phyloP scores from a whole-genome alignment of 495 filamentous ascomycete genomes.

The Annulohypoxylon stygium region DNA sequence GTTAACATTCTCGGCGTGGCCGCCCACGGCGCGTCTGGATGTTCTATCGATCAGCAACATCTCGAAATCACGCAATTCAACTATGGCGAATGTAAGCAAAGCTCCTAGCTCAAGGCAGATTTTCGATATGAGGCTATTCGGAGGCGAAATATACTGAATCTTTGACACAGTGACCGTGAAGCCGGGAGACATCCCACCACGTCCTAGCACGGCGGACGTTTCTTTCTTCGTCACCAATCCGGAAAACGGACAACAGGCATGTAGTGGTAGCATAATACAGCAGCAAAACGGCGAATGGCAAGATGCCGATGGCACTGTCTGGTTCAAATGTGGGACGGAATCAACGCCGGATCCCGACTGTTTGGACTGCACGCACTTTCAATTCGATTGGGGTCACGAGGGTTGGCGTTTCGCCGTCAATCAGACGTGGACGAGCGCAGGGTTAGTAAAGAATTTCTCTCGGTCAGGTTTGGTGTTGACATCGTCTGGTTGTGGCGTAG shows the following conservation, averaged over 20 bases:
- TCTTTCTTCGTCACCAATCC: slow-evolving; percentile 22
- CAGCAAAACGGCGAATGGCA: slow-evolving; percentile 24
- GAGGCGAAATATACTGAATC: neutral
- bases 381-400: slow-evolving; percentile 34
- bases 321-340: slow-evolving; percentile 31
- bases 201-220: slow-evolving; percentile 16
- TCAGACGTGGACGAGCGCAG: slow-evolving; percentile 29
- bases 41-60: neutral
- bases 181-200: slow-evolving; percentile 25
- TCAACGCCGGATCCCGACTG: slow-evolving; percentile 22
- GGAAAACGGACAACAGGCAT: slow-evolving; percentile 13
- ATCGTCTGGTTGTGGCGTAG: neutral
- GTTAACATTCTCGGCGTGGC: neutral
- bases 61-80: slow-evolving; percentile 7
- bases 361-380: slow-evolving; percentile 31
- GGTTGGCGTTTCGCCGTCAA: slow-evolving; percentile 30
- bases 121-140: neutral
- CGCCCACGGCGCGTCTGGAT: neutral
- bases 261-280: slow-evolving; percentile 19
- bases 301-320: slow-evolving; percentile 22
- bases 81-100: slow-evolving; percentile 14
- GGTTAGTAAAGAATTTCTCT: slow-evolving; percentile 1
- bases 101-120: neutral
- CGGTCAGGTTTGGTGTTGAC: neutral
- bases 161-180: slow-evolving; percentile 8